phyloP scores from a whole-genome alignment of 73 alveolate genomes.

The Paraurostyla sp. region DNA sequence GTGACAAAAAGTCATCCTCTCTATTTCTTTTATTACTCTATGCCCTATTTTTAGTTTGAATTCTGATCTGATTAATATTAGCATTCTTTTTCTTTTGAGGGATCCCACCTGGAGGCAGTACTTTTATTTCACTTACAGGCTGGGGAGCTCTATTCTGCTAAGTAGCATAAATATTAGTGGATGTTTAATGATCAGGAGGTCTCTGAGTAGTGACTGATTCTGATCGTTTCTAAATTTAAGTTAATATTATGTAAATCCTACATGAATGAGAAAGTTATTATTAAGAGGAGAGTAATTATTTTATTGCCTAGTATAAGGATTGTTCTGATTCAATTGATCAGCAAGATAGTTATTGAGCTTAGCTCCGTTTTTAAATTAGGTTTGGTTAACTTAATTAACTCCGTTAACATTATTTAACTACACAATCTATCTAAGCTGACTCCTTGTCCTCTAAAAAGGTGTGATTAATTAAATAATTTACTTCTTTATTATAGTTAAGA shows the following conservation, averaged over 20 bases:
- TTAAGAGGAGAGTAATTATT: conserved; percentile 39
- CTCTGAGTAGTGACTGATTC: conserved; percentile 25
- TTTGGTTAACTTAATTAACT: neutral
- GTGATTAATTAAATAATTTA: neutral
- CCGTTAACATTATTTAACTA: neutral
- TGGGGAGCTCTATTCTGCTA: too few species aligned
- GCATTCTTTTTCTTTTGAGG: conserved; percentile 6
- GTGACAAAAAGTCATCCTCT: neutral
- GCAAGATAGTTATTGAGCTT: conserved; percentile 10
- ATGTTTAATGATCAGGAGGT: neutral
- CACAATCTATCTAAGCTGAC: conserved; percentile 2
- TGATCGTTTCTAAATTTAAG: conserved; percentile 33
- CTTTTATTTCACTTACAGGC: too few species aligned
- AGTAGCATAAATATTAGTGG: neutral
- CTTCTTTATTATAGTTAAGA: conserved; percentile 4
- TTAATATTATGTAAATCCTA: neutral
- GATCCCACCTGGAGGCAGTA: too few species aligned
- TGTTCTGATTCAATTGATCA: neutral
- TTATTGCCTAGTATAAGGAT: neutral
- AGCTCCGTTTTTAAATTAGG: neutral
- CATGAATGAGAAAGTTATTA: conserved; percentile 6
- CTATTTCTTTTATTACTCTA: conserved; percentile 2
- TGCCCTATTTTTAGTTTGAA: conserved; percentile 1
- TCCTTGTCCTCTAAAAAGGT: conserved; percentile 20
- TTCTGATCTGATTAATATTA: neutral